Evolutionary conservation across 495 filamentous ascomycete genomes (phyloP), one percentile per base, ranked within the genome.

Genomic region (Xylaria bambusicola): DNA sequence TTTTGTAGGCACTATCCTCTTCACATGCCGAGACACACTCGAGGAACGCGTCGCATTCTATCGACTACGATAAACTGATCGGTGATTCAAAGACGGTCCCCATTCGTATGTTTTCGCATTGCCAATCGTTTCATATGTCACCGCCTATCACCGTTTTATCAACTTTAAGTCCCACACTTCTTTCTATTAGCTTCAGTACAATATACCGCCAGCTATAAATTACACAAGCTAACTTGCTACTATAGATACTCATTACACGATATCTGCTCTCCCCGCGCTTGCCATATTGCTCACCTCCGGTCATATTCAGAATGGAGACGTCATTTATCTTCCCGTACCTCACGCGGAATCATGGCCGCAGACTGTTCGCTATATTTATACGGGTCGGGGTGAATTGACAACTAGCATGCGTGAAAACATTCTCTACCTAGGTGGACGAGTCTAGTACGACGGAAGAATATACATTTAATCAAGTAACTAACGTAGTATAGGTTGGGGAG

Each of bases 321-420:
- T 77, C 1, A 69, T 86, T 35, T 80, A 86, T 47, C 70, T 86
- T 9, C 83, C 83, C 0, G 41, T 86, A 51, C 83, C 82, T 12
- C 73, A 78, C 45, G 82, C 83, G 0, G 74, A 81, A 46, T 76
- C 67, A 8, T 86, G 83, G 83, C 50, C 55, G 0, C 71, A 78
- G 47, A 81, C 79, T 1, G 72, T 84, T 18, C 69, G 68, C 10
- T 78, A 80, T 61, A 71, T 80, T 40, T 84, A 85, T 61, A 82
- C 77, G 0, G 80, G 81, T 6, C 67, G 74, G 48, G 76, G 70
- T 12, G 74, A 76, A 50, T 57, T 84, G 21, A 81, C 74, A 2
- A 64, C 71, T 9, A 65, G 71, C 7, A 72, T 82, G 20, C 74
- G 64, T 47, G 73, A 82, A 60, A 85, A 82, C 53, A 80, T 86